Evolutionary conservation across 495 filamentous ascomycete species (phyloP).

Genomic region (Xylaria bambusicola): DNA sequence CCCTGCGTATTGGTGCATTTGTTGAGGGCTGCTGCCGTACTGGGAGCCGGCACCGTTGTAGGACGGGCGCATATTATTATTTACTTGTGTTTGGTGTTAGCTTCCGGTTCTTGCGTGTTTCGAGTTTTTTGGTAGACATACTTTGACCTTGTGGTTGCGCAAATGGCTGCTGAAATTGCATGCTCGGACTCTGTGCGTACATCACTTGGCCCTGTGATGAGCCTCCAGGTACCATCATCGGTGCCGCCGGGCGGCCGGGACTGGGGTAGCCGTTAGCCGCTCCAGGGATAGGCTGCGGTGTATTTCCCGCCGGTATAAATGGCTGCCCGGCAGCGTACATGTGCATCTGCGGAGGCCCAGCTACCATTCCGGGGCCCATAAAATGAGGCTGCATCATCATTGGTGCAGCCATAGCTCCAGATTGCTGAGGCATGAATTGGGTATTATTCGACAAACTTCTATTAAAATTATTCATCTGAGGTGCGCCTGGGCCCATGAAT

Average conservation of each 20-base stretch:
- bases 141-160: slow-evolving; percentile 64
- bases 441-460: slow-evolving; percentile 58
- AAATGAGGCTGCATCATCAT: slow-evolving; percentile 83
- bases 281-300: slow-evolving; percentile 57
- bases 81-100: slow-evolving; percentile 47
- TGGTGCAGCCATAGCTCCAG: slow-evolving; percentile 69
- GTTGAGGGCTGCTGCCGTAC: slow-evolving; percentile 63
- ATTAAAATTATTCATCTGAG: slow-evolving; percentile 53
- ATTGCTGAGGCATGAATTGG: slow-evolving; percentile 68
- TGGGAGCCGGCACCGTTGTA: slow-evolving; percentile 57
- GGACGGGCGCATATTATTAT: slow-evolving; percentile 61
- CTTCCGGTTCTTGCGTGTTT: slow-evolving; percentile 30
- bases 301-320: slow-evolving; percentile 62
- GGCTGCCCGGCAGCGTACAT: slow-evolving; percentile 66
- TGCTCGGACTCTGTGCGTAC: slow-evolving; percentile 66
- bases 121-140: slow-evolving; percentile 51
- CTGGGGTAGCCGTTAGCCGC: slow-evolving; percentile 79
- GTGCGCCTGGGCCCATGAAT: slow-evolving; percentile 66
- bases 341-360: slow-evolving; percentile 67
- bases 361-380: slow-evolving; percentile 56
- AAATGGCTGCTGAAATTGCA: slow-evolving; percentile 70
- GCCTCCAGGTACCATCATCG: slow-evolving; percentile 74
- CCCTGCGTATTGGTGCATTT: slow-evolving; percentile 59
- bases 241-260: slow-evolving; percentile 71
- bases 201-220: slow-evolving; percentile 75